These are phyloP conservation scores for Alternaria conjuncta DNA, from an alignment of 2,329 filamentous ascomycete genomes.

Conservation along the genomic window DNA sequence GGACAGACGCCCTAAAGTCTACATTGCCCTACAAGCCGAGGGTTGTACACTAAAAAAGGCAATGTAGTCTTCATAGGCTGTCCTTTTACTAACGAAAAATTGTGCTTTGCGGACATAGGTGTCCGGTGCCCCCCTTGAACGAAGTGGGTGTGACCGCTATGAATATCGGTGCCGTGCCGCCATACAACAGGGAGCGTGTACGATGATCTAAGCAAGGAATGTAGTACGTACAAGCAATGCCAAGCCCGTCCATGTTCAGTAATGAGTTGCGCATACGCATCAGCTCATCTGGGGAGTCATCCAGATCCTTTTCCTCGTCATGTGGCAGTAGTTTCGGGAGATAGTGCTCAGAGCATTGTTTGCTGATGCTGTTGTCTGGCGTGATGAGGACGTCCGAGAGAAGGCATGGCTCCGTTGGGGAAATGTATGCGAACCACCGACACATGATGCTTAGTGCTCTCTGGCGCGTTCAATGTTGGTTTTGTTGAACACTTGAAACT, in stretches of 20 bases:
- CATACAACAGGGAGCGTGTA: neutral
- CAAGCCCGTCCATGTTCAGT: constrained; percentile 63
- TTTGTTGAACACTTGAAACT: neutral
- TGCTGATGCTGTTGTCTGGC: constrained; percentile 46
- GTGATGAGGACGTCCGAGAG: constrained; percentile 62
- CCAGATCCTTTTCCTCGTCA: constrained; percentile 47
- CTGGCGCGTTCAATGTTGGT: neutral
- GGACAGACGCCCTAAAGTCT: neutral
- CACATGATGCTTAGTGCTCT: constrained; percentile 43
- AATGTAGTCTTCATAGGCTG: neutral
- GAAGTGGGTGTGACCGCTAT: neutral
- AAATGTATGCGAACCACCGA: constrained; percentile 65
- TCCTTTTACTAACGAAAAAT: neutral
- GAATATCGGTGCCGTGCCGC: too few species aligned
- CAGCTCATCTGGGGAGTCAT: constrained; percentile 51
- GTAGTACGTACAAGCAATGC: constrained; percentile 55
- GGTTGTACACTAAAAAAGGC: neutral
- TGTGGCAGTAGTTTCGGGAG: constrained; percentile 61
- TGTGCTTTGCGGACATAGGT: neutral
- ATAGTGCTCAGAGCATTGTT: constrained; percentile 57
- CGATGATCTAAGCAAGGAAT: neutral
- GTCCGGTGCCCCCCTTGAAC: neutral
- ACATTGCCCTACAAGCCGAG: neutral
- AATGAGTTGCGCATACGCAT: constrained; percentile 59
- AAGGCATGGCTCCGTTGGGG: constrained; percentile 59